Percentiles rank a stretch among this genome's conserved stretches.
These are phyloP conservation scores for Hsuehochloa calcarea DNA, from an alignment of 176 grass and related monocot genomes.

Conservation along the genomic window DNA sequence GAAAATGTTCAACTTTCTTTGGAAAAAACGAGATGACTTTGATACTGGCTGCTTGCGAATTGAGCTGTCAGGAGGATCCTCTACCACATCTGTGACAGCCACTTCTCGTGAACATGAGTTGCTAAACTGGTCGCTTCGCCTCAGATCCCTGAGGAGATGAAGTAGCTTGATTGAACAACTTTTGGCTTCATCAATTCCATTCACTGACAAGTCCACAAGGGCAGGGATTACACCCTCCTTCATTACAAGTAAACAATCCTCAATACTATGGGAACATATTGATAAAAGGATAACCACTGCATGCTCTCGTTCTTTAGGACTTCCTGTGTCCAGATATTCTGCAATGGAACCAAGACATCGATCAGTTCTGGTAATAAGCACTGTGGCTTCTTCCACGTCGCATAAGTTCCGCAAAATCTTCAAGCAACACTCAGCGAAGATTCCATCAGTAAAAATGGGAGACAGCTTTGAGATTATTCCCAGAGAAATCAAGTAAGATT, in stretches of 20 bases:
- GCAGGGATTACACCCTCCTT: constrained; percentile 93
- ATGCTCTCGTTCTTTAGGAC: constrained; percentile 60
- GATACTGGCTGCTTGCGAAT: constrained; percentile 30
- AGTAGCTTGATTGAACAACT: constrained; percentile 62
- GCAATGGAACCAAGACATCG: constrained; percentile 62
- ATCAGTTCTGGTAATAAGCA: constrained; percentile 48
- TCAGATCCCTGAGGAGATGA: constrained; percentile 73
- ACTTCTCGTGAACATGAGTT: constrained; percentile 54
- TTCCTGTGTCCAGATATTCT: constrained; percentile 74
- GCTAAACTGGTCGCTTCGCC: constrained; percentile 41
- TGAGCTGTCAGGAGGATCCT: constrained; percentile 33
- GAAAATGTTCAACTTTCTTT: constrained; percentile 66
- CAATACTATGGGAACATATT: constrained; percentile 56
- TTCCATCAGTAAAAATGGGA: constrained; percentile 60
- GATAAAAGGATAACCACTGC: constrained; percentile 60
- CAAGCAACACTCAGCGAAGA: constrained; percentile 55
- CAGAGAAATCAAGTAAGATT: constrained; percentile 52
- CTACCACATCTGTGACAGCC: constrained; percentile 12
- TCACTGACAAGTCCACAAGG: constrained; percentile 77
- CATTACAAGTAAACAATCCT: constrained; percentile 75
- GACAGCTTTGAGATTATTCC: constrained; percentile 65
- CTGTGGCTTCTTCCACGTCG: constrained; percentile 49
- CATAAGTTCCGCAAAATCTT: constrained; percentile 65
- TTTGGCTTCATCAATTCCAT: constrained; percentile 67
- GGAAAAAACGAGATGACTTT: constrained; percentile 67